Percentiles rank a stretch among this genome's conserved stretches.
phyloP scores from a whole-genome alignment of 2,329 filamentous ascomycete species.

The Tolypocladium amazonense region DNA sequence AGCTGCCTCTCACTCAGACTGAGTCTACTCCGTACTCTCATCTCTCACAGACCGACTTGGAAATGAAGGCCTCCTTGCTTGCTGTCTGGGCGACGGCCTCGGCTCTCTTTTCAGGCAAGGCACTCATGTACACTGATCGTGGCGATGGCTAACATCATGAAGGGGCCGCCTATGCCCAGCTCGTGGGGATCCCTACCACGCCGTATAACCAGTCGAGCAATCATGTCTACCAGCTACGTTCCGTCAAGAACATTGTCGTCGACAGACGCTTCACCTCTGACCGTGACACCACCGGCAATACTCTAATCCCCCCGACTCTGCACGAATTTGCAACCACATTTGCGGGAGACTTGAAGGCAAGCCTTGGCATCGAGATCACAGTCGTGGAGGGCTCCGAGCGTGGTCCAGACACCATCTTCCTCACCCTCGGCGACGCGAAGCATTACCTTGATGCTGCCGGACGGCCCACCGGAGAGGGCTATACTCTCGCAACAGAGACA shows the following conservation, averaged over 20 bases:
- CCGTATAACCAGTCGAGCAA: slow-evolving; percentile 12
- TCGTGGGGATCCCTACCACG: slow-evolving; percentile 21
- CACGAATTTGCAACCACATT: slow-evolving; percentile 36
- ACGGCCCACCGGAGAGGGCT: slow-evolving; percentile 35
- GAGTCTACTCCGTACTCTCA: neutral
- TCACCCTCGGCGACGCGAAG: slow-evolving; percentile 31
- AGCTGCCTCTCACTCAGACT: too few relatives aligned
- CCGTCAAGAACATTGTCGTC: slow-evolving; percentile 28
- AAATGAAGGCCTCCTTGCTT: neutral
- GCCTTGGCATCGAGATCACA: slow-evolving; percentile 17
- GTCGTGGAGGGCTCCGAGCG: slow-evolving; percentile 11
- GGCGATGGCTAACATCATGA: neutral
- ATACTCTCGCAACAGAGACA: slow-evolving; percentile 29
- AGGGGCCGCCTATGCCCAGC: neutral
- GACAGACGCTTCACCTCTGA: slow-evolving; percentile 27
- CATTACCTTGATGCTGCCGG: slow-evolving; percentile 34
- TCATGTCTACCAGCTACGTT: slow-evolving; percentile 15
- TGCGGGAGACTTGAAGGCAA: slow-evolving; percentile 18
- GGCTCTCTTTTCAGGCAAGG: neutral
- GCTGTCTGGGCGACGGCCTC: neutral
- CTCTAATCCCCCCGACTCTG: slow-evolving; percentile 40
- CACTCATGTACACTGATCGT: neutral
- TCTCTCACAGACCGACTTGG: neutral
- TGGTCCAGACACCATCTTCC: slow-evolving; percentile 22
- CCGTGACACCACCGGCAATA: slow-evolving; percentile 33